These are phyloP conservation scores for Sporobolomyces pararoseus DNA, from an alignment of 768 basidiomycete genomes.

Conservation along the genomic window DNA sequence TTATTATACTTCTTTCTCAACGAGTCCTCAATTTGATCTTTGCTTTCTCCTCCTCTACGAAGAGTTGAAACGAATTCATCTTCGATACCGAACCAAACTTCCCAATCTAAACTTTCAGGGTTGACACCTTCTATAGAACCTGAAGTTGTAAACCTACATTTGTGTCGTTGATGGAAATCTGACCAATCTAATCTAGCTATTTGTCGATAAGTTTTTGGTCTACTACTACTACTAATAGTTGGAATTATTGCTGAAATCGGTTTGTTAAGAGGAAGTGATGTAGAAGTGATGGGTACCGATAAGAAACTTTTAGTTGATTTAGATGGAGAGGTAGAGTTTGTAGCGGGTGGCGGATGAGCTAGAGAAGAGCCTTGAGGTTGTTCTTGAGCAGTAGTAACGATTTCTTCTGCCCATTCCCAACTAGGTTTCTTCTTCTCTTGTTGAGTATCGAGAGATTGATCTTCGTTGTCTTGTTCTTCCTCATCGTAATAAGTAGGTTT, in stretches of 20 bases:
- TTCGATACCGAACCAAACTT: slow-evolving; percentile 9
- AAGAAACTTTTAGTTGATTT: too few species aligned
- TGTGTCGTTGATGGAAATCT: slow-evolving; percentile 15
- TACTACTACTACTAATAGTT: too few species aligned
- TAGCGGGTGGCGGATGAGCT: too few species aligned
- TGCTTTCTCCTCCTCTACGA: neutral
- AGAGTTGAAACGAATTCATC: neutral
- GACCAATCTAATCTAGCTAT: slow-evolving; percentile 6
- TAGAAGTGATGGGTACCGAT: too few species aligned
- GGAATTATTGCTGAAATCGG: too few species aligned
- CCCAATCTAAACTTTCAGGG: slow-evolving; percentile 5
- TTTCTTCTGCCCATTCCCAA: slow-evolving; percentile 16
- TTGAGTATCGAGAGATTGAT: too few species aligned
- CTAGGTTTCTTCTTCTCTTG: neutral
- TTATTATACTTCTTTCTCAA: neutral
- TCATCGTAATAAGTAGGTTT: neutral
- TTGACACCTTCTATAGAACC: slow-evolving; percentile 11
- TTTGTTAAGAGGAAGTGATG: too few species aligned
- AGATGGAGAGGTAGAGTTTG: too few species aligned
- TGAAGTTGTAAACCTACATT: slow-evolving; percentile 12
- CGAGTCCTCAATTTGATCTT: neutral
- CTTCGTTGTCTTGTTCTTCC: neutral
- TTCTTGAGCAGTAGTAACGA: too few species aligned
- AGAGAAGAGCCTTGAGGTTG: too few species aligned
- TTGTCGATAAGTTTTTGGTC: slow-evolving; percentile 15